Evolutionary conservation across 805 yeast genomes (phyloP).

Genomic region (Sungouiella blattae): DNA sequence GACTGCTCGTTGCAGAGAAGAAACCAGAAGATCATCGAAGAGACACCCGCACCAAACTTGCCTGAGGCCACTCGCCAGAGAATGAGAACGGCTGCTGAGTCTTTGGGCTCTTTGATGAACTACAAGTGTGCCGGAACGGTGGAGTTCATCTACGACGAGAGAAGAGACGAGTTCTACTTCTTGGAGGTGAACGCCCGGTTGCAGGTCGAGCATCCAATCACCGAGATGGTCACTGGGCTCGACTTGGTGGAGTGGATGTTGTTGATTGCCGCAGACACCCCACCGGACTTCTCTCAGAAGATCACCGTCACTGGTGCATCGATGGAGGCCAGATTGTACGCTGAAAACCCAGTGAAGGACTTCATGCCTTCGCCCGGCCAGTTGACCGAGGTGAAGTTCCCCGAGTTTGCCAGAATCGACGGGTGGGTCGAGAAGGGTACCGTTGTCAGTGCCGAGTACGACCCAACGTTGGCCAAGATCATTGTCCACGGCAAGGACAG

Average conservation of each 20-base stretch:
- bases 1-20: conserved; percentile 97
- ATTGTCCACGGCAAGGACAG: conserved; percentile 92
- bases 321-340: conserved; percentile 95
- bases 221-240: conserved; percentile 91
- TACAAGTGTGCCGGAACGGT: conserved; percentile 98
- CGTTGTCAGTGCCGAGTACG: conserved; percentile 85
- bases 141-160: conserved; percentile 88
- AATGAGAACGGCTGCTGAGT: conserved; percentile 83
- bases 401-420: conserved; percentile 89
- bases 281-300: conserved; percentile 69
- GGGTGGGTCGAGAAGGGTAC: conserved; percentile 94
- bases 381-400: conserved; percentile 79
- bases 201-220: conserved; percentile 97
- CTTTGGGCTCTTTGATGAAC: conserved; percentile 74
- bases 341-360: conserved; percentile 94
- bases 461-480: conserved; percentile 93
- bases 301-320: conserved; percentile 77
- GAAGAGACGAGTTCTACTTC: conserved; percentile 86
- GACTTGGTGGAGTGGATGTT: conserved; percentile 98
- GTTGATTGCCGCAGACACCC: conserved; percentile 80
- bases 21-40: conserved; percentile 94
- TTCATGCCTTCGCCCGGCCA: conserved; percentile 97
- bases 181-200: conserved; percentile 94
- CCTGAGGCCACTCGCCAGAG: conserved; percentile 72
- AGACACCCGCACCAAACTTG: conserved; percentile 94